A percentile compares a stretch with the other conserved stretches of the same genome.
phyloP scores from a whole-genome alignment of 805 yeast genomes.

The Huiozyma naganishii region DNA sequence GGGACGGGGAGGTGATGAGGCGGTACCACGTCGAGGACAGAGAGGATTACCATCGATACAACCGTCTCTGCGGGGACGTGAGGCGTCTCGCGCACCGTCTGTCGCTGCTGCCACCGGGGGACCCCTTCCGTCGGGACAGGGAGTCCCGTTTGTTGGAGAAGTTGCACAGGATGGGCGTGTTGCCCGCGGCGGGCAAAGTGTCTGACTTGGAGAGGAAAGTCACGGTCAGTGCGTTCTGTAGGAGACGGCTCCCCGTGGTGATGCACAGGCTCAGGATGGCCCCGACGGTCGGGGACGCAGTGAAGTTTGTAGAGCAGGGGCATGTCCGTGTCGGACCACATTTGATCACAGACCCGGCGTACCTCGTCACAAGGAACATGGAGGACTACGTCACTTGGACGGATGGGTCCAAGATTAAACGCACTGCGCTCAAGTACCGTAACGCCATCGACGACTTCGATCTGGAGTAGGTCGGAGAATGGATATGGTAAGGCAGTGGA shows the following conservation, averaged over 20 bases:
- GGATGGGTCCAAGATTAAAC: constrained; percentile 88
- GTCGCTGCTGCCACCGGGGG: constrained; percentile 76
- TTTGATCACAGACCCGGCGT: constrained; percentile 92
- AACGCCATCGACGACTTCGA: constrained; percentile 58
- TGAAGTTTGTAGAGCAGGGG: constrained; percentile 89
- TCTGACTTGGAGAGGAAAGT: constrained; percentile 86
- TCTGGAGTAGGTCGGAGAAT: constrained; percentile 14
- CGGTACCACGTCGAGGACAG: constrained; percentile 88
- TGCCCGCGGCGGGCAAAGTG: constrained; percentile 80
- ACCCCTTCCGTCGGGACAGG: constrained; percentile 78
- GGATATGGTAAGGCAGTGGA: no score
- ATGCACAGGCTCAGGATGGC: constrained; percentile 95
- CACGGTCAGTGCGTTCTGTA: constrained; percentile 84
- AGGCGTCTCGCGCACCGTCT: constrained; percentile 79
- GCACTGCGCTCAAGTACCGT: constrained; percentile 77
- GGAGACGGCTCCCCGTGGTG: constrained; percentile 87
- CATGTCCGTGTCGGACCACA: constrained; percentile 96
- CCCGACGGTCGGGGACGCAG: constrained; percentile 77
- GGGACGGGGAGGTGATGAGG: constrained; percentile 95
- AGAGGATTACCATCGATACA: constrained; percentile 92
- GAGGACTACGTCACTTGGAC: constrained; percentile 98
- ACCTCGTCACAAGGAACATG: constrained; percentile 81
- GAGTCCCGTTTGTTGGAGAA: constrained; percentile 84
- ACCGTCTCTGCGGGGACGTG: constrained; percentile 84
- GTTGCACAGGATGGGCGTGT: constrained; percentile 76